These are phyloP conservation scores for Prototheca wickerhamii DNA, from an alignment of 163 green algal species.

Conservation along the genomic window DNA sequence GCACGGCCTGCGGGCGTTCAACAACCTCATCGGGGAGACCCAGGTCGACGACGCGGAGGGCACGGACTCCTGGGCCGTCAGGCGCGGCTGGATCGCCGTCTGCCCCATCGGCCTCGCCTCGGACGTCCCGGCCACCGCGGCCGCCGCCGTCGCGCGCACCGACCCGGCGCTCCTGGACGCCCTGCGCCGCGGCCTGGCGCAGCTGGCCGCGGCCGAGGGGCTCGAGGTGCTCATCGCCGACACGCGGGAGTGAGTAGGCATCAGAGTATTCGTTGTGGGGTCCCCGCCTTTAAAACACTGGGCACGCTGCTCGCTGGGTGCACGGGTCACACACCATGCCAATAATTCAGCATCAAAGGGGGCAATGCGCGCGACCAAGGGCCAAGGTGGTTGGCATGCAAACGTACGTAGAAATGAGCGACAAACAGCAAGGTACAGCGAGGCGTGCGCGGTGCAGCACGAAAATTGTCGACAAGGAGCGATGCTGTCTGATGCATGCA, in stretches of 20 bases:
- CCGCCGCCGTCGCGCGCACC: neutral
- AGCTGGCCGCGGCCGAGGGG: neutral
- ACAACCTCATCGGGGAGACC: conserved; percentile 3
- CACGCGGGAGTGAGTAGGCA: too few relatives aligned
- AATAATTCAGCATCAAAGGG: too few relatives aligned
- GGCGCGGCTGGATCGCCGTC: conserved; percentile 21
- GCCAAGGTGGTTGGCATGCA: too few relatives aligned
- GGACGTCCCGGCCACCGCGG: conserved; percentile 7
- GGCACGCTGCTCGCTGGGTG: neutral
- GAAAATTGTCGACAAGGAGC: too few relatives aligned
- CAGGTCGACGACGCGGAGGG: conserved; percentile 1
- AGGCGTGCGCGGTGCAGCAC: too few relatives aligned
- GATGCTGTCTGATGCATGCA: too few relatives aligned
- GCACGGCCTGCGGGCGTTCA: conserved; percentile 20
- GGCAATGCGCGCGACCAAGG: too few relatives aligned
- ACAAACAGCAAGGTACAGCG: too few relatives aligned
- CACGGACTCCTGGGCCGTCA: conserved; percentile 21
- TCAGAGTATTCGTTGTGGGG: too few relatives aligned
- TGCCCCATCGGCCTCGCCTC: conserved; percentile 18
- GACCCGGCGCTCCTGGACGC: conserved; percentile 1
- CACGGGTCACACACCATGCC: too few relatives aligned
- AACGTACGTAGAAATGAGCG: too few relatives aligned
- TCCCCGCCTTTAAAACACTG: neutral
- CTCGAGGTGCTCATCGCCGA: neutral
- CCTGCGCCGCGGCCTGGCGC: neutral